A percentile compares a stretch with the other conserved stretches of the same genome.
phyloP scores from a whole-genome alignment of 2,329 filamentous ascomycete genomes.

The Clarireedia hainanense region DNA sequence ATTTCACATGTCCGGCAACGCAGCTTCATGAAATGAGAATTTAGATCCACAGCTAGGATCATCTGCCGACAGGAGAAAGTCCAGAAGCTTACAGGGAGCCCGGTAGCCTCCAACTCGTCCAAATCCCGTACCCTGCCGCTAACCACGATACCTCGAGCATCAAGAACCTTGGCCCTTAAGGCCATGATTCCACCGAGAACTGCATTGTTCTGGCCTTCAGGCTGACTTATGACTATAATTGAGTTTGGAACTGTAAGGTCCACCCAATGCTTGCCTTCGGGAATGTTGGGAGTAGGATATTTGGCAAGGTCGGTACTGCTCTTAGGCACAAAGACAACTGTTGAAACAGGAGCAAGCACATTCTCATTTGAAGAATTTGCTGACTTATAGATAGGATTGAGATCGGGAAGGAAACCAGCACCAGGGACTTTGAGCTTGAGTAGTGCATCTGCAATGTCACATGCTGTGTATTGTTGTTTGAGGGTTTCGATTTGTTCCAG shows the following conservation, averaged over 20 bases:
- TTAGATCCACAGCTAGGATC: not conserved
- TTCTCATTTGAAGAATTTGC: constrained; percentile 18
- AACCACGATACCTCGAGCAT: constrained; percentile 55
- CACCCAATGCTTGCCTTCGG: constrained; percentile 56
- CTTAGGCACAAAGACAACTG: constrained; percentile 57
- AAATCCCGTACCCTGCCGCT: constrained; percentile 62
- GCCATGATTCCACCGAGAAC: constrained; percentile 74
- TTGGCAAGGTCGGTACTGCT: constrained; percentile 32
- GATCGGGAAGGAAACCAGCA: constrained; percentile 59
- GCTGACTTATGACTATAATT: constrained; percentile 60
- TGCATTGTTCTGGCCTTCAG: constrained; percentile 57
- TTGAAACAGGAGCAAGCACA: constrained; percentile 44
- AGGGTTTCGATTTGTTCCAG: constrained; percentile 16
- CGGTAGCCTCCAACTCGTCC: constrained; percentile 46
- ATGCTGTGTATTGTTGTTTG: constrained; percentile 34
- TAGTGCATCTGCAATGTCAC: constrained; percentile 64
- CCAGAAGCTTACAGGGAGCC: constrained; percentile 43
- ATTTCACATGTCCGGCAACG: not conserved
- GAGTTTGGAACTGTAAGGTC: constrained; percentile 54
- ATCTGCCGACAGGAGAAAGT: not conserved
- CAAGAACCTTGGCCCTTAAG: constrained; percentile 54
- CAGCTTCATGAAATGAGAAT: not conserved
- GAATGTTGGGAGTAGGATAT: constrained; percentile 39
- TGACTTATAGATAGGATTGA: constrained; percentile 28
- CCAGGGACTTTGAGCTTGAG: constrained; percentile 59